phyloP scores from a whole-genome alignment of 345 rosid genomes.

The Gossypium bickii region DNA sequence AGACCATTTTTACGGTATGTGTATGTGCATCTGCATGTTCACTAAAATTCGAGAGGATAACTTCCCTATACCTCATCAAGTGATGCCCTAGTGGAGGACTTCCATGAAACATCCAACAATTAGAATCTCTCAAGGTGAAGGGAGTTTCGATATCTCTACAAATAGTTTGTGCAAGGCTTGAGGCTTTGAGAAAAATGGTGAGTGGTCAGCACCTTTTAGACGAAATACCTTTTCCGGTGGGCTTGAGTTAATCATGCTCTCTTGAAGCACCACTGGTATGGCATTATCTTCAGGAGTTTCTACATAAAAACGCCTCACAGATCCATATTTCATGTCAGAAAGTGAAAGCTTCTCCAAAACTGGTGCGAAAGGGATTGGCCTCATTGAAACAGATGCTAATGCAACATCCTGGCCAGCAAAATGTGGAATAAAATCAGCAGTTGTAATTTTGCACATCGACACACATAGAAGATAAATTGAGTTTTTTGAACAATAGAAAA shows the following conservation, averaged over 20 bases:
- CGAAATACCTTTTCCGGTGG: constrained; percentile 77
- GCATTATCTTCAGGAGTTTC: constrained; percentile 79
- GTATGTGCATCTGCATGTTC: constrained; percentile 15
- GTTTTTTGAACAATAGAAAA: neutral
- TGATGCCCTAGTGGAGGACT: neutral
- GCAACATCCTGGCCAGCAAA: constrained; percentile 64
- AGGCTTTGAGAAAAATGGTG: constrained; percentile 99
- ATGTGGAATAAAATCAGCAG: constrained; percentile 8
- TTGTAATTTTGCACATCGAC: neutral
- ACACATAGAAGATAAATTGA: neutral
- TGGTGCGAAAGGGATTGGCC: constrained; percentile 89
- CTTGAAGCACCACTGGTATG: constrained; percentile 64
- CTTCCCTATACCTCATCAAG: constrained; percentile 1
- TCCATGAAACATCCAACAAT: neutral
- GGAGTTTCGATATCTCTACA: constrained; percentile 70
- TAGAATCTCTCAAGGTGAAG: constrained; percentile 25
- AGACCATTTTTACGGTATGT: constrained; percentile 7
- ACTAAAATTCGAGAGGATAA: constrained; percentile 10
- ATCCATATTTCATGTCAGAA: constrained; percentile 59
- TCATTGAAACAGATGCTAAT: constrained; percentile 90
- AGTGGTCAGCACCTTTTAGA: constrained; percentile 90
- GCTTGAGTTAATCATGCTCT: constrained; percentile 66
- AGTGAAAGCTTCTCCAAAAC: constrained; percentile 84
- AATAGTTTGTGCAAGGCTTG: constrained; percentile 84
- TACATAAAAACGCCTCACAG: constrained; percentile 76